Evolutionary conservation across 2,329 filamentous ascomycete genomes (phyloP), one percentile per base, ranked within the genome.

Genomic region (Xylaria arbuscula): DNA sequence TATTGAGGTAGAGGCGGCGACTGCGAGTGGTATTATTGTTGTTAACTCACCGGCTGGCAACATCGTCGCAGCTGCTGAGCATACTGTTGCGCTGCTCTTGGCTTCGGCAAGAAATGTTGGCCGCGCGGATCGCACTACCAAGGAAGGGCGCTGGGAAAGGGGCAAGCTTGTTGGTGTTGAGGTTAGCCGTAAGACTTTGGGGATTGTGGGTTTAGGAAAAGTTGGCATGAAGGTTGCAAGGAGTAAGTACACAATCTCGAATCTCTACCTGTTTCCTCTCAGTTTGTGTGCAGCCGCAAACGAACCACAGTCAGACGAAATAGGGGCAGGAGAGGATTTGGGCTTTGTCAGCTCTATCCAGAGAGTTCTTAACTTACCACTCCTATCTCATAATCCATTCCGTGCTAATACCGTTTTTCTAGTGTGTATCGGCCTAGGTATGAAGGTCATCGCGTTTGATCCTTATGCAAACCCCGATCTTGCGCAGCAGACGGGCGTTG

Each of bases 21-120:
- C 92, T 0, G 84, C 86, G 47, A 84, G 89, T 62, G 93, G 93
- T 22, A 89, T 95, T 68, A 90, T 94, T 59, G 92, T 96, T 1
- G 90, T 95, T 64, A 96, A 95, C 78, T 91, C 88, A 32, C 92
- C 93, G 0, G 87, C 88, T 19, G 93, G 93, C 1, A 96, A 96
- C 76, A 93, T 94, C 72, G 88, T 91, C 66, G 92, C 93, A 0
- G 93, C 92, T 0, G 92, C 92, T 0, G 92, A 94, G 76, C 92
- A 94, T 75, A 93, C 92, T 0, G 86, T 94, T 62, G 90, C 90
- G 62, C 83, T 96, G 50, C 83, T 95, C 65, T 88, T 96, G 80
- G 88, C 92, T 0, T 89, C 90, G 63, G 92, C 92, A 3, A 84
- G 93, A 28, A 92, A 95, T 73, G 84, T 95, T 28, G 90, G 91